Conservation (phyloP, 345 rosid genomes). For the Corymbia maculata region DNA sequence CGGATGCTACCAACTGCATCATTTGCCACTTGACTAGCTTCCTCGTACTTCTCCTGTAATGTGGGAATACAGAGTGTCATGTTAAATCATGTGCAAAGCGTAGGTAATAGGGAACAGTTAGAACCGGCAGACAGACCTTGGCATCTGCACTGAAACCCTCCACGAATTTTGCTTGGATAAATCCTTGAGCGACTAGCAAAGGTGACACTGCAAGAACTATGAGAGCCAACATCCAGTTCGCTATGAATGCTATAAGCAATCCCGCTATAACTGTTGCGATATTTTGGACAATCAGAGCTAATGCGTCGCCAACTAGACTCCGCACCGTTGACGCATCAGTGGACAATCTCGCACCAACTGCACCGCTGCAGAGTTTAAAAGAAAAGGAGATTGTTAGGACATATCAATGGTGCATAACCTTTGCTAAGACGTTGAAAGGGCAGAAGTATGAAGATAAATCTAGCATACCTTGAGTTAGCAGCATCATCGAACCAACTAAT, state of each 20-base stretch:
- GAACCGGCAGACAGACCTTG: constrained; percentile 14
- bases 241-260: constrained; percentile 36
- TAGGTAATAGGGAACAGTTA: background rate
- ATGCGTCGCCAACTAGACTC: constrained; percentile 43
- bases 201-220: constrained; percentile 34
- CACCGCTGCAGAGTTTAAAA: constrained; percentile 32
- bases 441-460: background rate
- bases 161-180: constrained; percentile 23
- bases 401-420: background rate
- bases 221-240: constrained; percentile 51
- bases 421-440: background rate
- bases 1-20: constrained; percentile 61
- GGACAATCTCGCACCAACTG: constrained; percentile 55
- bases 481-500: constrained; percentile 88
- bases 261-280: constrained; percentile 32
- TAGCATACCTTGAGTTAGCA: constrained; percentile 49
- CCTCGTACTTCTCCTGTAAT: constrained; percentile 50
- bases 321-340: constrained; percentile 50
- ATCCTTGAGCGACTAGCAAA: constrained; percentile 30
- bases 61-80: background rate
- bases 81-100: background rate
- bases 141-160: constrained; percentile 52
- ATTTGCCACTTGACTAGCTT: constrained; percentile 65
- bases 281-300: constrained; percentile 47
- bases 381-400: background rate